Evolutionary conservation across 2,329 filamentous ascomycete genomes (phyloP), one percentile per base, ranked within the genome.

Genomic region (Beauveria rudraprayagi): DNA sequence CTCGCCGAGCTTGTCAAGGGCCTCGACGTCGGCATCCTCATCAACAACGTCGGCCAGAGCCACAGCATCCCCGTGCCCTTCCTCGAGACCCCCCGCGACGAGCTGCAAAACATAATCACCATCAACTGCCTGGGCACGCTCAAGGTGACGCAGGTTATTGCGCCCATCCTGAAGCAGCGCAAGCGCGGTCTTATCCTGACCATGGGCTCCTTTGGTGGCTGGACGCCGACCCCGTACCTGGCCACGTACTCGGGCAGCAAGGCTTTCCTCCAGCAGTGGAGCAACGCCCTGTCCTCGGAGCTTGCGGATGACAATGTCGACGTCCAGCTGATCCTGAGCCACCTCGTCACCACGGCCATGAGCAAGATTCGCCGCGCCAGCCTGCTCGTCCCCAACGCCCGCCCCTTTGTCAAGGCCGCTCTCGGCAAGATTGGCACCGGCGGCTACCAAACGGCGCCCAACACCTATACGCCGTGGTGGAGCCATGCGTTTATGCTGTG

Each of bases 231-330:
- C 0, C 92, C 95, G 6, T 86, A 94, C 60, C 83, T 99, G 50
- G 94, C 94, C 14, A 97, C 94, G 3, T 99, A 99, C 81, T 95
- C 91, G 50, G 94, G 94, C 66, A 94, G 89, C 84, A 99, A 99
- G 78, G 93, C 94, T 1, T 99, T 99, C 83, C 82, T 99, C 54
- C 93, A 97, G 77, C 88, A 96, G 71, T 99, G 94, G 94, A 96
- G 90, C 66, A 89, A 86, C 6, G 87, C 94, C 11, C 83, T 99
- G 16, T 90, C 88, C 1, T 84, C 88, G 16, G 94, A 99, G 76
- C 83, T 99, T 34, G 85, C 88, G 65, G 84, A 87, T 1, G 82
- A 90, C 68, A 90, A 91, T 61, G 86, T 99, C 46, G 88, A 91
- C 65, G 92, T 96, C n/a, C 87, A 97, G 75, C 84, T 97, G 54